Evolutionary conservation across 1,284 basidiomycete species (phyloP), one percentile per base, ranked within the genome.

Genomic region (Erythrobasidium hasegawianum): DNA sequence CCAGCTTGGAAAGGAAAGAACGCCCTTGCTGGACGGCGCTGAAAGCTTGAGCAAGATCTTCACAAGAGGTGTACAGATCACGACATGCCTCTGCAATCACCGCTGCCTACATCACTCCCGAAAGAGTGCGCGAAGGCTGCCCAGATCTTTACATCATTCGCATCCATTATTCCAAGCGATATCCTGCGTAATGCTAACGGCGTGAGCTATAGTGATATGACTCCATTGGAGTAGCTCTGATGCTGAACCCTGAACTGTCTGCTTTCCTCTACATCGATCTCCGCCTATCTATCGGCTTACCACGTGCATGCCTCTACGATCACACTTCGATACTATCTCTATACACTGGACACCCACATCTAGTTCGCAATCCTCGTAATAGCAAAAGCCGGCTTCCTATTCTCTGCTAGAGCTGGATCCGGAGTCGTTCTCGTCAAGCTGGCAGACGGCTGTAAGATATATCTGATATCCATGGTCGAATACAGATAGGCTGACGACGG

Each of bases 401-500:
- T 84, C 69, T 81, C 80, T 10, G 83, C 82, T 1, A 76, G 83
- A 59, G 96, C 87, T 20, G 95, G 95, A 4, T 87, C 86, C 29
- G 95, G 95, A 1, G 79, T 98, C 11, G 96, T 97, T 26, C 93
- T 98, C 54, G 93, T 92, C 2, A 86, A 82, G 69, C 80, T 92
- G 16, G 81, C 86, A 1, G 85, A 96, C 78, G 95, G 93, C 71
- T 80, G 89, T 90, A 41, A 26, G 61, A 5, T 10, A 26, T 7
- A 7, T 40, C 8, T 5, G 3, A 11, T 56, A n/a, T 26, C 10
- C 22, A 50, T 41, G 49, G 18, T 22, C n/a, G n/a, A 26, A 11
- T 20, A 33, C 14, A 18, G 11, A 7, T n/a, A 58, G 18, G n/a
- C 52, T 33, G 29, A 20, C 10, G 7, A 7, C 13, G 40, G 13